Evolutionary conservation across 495 filamentous ascomycete genomes (phyloP), one percentile per base, ranked within the genome.

Genomic region (Lasiosphaeriaceae sp.): DNA sequence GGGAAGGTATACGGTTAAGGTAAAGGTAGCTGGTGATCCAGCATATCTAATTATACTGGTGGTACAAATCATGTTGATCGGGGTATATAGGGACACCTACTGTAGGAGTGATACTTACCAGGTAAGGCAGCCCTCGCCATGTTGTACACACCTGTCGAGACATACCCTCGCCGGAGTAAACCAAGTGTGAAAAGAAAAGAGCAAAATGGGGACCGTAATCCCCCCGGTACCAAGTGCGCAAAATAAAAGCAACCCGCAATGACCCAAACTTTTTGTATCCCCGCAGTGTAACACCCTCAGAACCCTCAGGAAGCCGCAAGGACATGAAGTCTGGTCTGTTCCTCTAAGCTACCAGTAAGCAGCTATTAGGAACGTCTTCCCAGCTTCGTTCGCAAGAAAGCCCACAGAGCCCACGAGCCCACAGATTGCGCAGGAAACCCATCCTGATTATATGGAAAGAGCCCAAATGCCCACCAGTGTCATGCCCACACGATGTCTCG

Each of bases 361-460:
- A 19, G 24, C 44, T 14, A 49, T 43, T 11, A 20, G 34, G 39
- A 47, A 41, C 44, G 20, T 50, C 51, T 22, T 55, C 52, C 34
- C 24, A 53, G 43, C 41, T 45, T 51, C 34, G 39, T 54, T 54
- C 50, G 48, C 56, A 52, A 24, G 47, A 62, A 58, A 69, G 63
- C 66, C 66, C 73, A 71, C 65, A 74, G 62, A 76, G 69, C 73
- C 75, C 71, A 74, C 73, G 66, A 73, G 73, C 70, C 75, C 69
- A 71, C 64, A 63, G 60, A 64, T 60, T 62, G 43, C 43, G 43
- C 43, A 56, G 50, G 51, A 62, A 65, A 67, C 68, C 67, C 64
- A 66, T 70, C 61, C 35, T 47, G 29, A 20, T 41, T 39, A 22
- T 37, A 24, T 45, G 34, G 47, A 52, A 34, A 51, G 22, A 41